Evolutionary conservation across 2,329 filamentous ascomycete genomes (phyloP), one percentile per base, ranked within the genome.

Genomic region (Curvularia sp.): DNA sequence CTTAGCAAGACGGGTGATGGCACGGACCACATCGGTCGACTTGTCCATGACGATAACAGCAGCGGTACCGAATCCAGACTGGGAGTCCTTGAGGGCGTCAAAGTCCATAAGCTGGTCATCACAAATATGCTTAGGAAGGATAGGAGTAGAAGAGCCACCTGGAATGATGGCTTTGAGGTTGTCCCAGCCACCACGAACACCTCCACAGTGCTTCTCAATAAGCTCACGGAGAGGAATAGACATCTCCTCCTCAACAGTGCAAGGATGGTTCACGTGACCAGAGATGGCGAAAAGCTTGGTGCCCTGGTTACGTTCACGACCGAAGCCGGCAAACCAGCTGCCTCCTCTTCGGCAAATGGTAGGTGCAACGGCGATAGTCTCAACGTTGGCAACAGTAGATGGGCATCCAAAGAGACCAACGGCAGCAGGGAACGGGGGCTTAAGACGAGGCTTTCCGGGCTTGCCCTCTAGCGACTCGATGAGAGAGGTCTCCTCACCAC

Each of bases 41-140:
- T 98, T 96, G 82, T 99, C 95, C 91, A 99, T 97, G 78, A 99
- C 95, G 74, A 99, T 97, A 68, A 99, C 94, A 57, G 95, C 95
- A 3, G 95, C 95, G 6, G 95, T 99, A 69, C 95, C 95, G 13
- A 99, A 89, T 86, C 95, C 95, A 61, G 93, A 96, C 81, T 98
- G 95, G 69, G 89, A 93, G 80, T 99, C 95, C 86, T 99, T 99
- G 70, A 99, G 87, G 9, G 91, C 93, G 77, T 99, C 95, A 75
- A 98, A 99, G 82, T 99, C 95, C 95, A 99, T 99, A 54, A 99
- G 81, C 79, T 98, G 94, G 72, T 97, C 89, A 78, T 97, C 93
- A 78, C 95, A 98, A 66, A 97, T 81, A 65, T 80, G 80, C 84
- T 94, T 96, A 68, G 95, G 95, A 49, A 99, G 86, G 68, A 99